A percentile compares a stretch with the other conserved stretches of the same genome.
Conservation (phyloP, 2,329 filamentous ascomycete species). For the Colletotrichum neosansevieriae region DNA sequence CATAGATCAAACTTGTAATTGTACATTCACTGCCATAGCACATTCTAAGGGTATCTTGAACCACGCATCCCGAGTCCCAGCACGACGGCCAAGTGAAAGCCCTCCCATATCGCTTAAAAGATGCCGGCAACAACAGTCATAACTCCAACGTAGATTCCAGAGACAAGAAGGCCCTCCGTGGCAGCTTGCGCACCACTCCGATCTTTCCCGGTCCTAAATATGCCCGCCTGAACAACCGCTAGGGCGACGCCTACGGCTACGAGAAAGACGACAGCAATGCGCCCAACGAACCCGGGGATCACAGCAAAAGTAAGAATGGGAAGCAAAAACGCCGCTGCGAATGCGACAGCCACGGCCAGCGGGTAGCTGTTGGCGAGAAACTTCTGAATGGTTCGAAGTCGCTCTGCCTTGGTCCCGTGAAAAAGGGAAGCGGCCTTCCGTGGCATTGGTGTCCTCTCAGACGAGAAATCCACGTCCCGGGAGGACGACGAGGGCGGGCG, state of each 20-base stretch:
- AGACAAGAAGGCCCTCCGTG: constrained; percentile 44
- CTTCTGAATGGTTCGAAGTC: neutral
- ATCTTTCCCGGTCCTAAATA: constrained; percentile 44
- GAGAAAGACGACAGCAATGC: constrained; percentile 68
- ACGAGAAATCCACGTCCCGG: neutral
- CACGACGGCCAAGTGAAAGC: too few relatives aligned
- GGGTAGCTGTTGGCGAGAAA: constrained; percentile 31
- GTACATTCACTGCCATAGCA: too few relatives aligned
- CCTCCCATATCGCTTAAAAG: too few relatives aligned
- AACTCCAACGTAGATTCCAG: constrained; percentile 50
- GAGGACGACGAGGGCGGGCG: constrained; percentile 12
- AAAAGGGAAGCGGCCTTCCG: constrained; percentile 9
- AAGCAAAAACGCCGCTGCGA: constrained; percentile 65
- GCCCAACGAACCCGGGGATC: constrained; percentile 66
- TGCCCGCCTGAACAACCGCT: constrained; percentile 47
- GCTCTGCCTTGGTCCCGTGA: constrained; percentile 23
- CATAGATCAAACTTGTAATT: too few relatives aligned
- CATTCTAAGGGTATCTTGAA: too few relatives aligned
- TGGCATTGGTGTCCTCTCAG: constrained; percentile 39
- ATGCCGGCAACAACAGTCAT: constrained; percentile 51
- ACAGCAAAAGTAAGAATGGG: constrained; percentile 70
- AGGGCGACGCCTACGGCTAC: constrained; percentile 59
- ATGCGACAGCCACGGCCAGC: constrained; percentile 54
- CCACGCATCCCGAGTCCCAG: too few relatives aligned
- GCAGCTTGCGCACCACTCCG: constrained; percentile 37